Evolutionary conservation across 2,329 filamentous ascomycete genomes (phyloP).

Genomic region (Chrysoporthe austroafricana): DNA sequence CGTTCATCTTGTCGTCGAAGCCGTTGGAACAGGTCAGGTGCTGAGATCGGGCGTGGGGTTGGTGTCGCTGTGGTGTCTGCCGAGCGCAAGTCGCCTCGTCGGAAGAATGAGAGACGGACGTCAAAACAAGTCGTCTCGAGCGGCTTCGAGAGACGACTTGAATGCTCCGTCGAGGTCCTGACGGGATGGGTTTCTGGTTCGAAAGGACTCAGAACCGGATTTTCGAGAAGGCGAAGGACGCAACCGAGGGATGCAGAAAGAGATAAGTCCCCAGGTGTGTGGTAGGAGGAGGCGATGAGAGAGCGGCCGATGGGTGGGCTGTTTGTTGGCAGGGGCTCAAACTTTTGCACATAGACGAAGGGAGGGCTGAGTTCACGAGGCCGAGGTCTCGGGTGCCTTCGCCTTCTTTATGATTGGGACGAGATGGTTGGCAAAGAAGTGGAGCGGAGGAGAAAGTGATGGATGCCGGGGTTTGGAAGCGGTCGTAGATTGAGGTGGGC

Average conservation of each 20-base stretch:
- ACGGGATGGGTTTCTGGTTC: not conserved
- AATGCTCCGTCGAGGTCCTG: constrained; percentile 9
- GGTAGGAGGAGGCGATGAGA: constrained; percentile 9
- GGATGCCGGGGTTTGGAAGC: constrained; percentile 17
- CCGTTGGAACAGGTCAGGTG: not conserved
- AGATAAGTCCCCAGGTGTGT: constrained; percentile 3
- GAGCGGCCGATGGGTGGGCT: not conserved
- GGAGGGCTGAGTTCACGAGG: constrained; percentile 10
- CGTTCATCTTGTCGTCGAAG: constrained; percentile 55
- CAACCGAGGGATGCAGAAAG: not conserved
- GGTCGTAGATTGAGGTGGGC: constrained; percentile 16
- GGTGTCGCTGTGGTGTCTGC: not conserved
- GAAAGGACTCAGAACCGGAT: not conserved
- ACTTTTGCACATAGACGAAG: not conserved
- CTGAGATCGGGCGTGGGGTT: not conserved
- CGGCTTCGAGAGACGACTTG: constrained; percentile 15
- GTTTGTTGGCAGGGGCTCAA: not conserved
- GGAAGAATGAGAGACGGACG: not conserved
- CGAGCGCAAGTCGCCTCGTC: constrained; percentile 7
- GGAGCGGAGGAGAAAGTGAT: constrained; percentile 20
- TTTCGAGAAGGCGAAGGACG: not conserved
- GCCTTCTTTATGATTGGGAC: constrained; percentile 13
- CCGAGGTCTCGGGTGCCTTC: constrained; percentile 11
- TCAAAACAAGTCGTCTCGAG: constrained; percentile 13
- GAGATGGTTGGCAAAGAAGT: constrained; percentile 14